Evolutionary conservation across 208 protist genomes (phyloP).

Genomic region (Leishmania lainsoni): DNA sequence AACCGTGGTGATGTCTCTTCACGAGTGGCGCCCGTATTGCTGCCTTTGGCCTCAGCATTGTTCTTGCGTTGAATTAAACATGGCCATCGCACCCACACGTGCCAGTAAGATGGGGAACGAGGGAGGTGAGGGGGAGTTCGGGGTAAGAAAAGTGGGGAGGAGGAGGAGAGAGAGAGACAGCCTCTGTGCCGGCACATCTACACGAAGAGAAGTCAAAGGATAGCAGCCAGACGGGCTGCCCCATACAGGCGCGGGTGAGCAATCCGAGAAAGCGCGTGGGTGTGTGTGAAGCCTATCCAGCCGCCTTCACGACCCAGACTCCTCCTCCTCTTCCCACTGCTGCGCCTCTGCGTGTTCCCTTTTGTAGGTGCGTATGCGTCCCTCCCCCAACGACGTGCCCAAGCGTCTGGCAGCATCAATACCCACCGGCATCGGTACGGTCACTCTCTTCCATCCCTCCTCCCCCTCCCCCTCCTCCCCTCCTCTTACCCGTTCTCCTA

Average conservation of each 20-base stretch:
- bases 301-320: background rate
- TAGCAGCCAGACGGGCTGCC: background rate
- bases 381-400: background rate
- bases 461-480: background rate
- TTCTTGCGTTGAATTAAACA: background rate
- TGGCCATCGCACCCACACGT: background rate
- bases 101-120: background rate
- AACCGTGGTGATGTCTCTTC: too few species aligned
- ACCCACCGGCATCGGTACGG: background rate
- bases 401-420: background rate
- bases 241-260: background rate
- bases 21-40: background rate
- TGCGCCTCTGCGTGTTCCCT: background rate
- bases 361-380: background rate
- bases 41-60: background rate
- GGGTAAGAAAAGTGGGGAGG: background rate
- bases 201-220: background rate
- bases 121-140: background rate
- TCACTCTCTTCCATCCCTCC: background rate
- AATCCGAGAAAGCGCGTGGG: background rate
- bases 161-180: background rate
- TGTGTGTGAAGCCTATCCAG: background rate
- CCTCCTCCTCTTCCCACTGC: background rate
- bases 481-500: background rate
- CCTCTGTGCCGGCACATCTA: background rate